Evolutionary conservation across 805 yeast species (phyloP).

Genomic region (Yamadazyma nakazawae): DNA sequence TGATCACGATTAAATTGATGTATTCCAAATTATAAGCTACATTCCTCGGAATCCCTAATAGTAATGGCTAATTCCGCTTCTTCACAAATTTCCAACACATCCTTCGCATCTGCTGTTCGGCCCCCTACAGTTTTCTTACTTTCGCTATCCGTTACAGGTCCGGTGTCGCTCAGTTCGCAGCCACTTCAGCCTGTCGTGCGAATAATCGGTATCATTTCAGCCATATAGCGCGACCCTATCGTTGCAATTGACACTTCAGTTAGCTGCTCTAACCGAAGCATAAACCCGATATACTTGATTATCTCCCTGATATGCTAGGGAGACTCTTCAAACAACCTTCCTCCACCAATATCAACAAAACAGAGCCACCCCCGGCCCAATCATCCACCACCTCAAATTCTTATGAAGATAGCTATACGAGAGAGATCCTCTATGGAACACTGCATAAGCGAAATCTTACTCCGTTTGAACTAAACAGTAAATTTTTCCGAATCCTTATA

Average conservation of each 20-base stretch:
- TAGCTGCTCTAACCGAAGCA: not conserved
- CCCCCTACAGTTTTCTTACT: no score
- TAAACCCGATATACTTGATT: not conserved
- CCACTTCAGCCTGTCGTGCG: not conserved
- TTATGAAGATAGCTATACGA: conserved; percentile 43
- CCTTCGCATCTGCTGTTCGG: no score
- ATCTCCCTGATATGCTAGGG: conserved; percentile 27
- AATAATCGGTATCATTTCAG: not conserved
- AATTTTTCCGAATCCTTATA: conserved; percentile 41
- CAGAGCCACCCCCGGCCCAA: conserved; percentile 4
- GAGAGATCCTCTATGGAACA: conserved; percentile 47
- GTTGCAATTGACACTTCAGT: not conserved
- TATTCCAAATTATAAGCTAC: no score
- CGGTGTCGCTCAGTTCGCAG: not conserved
- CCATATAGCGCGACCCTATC: not conserved
- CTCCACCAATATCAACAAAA: conserved; percentile 7
- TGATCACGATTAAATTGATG: no score
- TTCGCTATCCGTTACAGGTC: not conserved
- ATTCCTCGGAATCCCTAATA: no score
- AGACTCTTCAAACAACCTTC: conserved; percentile 32
- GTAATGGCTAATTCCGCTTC: no score
- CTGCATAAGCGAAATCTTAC: conserved; percentile 24
- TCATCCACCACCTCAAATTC: conserved; percentile 18
- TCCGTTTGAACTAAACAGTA: conserved; percentile 25
- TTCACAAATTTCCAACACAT: no score